These are phyloP conservation scores for Rhizoctonia solani DNA, from an alignment of 1,284 basidiomycete genomes.

Conservation along the genomic window DNA sequence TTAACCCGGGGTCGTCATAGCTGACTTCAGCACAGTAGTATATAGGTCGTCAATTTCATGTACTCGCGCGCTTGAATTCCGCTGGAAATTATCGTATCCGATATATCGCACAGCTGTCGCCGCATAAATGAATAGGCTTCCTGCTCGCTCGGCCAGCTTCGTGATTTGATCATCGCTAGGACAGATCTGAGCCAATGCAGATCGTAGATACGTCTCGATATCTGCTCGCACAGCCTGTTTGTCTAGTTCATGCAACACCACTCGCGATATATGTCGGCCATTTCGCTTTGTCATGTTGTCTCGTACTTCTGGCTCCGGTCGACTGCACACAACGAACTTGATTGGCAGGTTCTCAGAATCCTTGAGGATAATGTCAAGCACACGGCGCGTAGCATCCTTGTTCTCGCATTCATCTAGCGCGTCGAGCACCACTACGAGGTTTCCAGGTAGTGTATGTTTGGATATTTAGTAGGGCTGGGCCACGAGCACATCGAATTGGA, in stretches of 20 bases:
- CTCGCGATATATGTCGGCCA: not conserved
- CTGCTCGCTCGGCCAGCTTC: not conserved
- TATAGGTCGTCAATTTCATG: not conserved
- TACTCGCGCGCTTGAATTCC: no score
- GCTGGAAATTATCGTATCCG: not conserved
- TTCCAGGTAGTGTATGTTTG: not conserved
- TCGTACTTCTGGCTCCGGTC: constrained; percentile 3
- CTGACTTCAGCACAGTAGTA: not conserved
- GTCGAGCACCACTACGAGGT: constrained; percentile 2
- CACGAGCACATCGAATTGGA: not conserved
- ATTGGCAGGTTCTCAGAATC: not conserved
- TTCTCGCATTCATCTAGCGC: constrained; percentile 23
- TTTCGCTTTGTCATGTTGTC: not conserved
- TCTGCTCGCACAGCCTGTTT: not conserved
- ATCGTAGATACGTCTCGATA: not conserved
- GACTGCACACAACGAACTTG: constrained; percentile 20
- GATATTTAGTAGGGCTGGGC: not conserved
- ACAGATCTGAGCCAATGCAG: not conserved
- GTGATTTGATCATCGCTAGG: no score
- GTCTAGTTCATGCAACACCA: constrained; percentile 6
- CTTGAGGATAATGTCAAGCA: not conserved
- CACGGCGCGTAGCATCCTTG: not conserved
- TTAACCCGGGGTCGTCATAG: not conserved
- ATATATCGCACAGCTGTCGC: constrained; percentile 7
- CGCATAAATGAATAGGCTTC: constrained; percentile 12